Base-by-base conservation (phyloP, 768 basidiomycete genomes). In the Lyophyllum shimeji region DNA sequence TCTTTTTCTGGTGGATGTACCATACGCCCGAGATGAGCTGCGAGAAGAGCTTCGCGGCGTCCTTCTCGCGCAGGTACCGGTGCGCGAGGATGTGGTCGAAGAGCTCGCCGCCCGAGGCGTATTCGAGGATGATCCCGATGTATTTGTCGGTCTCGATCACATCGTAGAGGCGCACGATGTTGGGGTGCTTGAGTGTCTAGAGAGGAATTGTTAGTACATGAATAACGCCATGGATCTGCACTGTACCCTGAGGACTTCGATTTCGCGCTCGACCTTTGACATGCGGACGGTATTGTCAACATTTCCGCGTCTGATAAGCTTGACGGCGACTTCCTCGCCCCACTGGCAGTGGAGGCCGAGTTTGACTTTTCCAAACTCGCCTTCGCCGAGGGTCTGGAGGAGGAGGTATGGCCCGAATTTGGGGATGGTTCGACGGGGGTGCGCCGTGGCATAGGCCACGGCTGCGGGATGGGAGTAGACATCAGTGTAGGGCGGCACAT, bases 111-210 rank as follows among this genome's bases (percentile, higher is more conserved):
- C 97, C 97, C 0, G 93, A 95, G 33, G 97, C 97, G 66, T 96
- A 98, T 71, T 98, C 97, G 59, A 99, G 85, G 63, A 99, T 96
- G 68, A 99, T 99, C 34, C 97, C 97, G 65, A 99, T 98, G 74
- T 98, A 98, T 73, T 97, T 98, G 79, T 98, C 97, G 1, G 97
- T 98, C 71, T 98, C 95, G 62, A 99, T 97, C 20, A 98, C 95
- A 68, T 99, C 97, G 82, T 96, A 98, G 44, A 98, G 77, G 9
- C 95, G 87, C 33, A 98, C 97, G 72, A 99, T 98, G 71, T 98
- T 98, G 0, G 97, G 97, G 63, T 99, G 97, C 69, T 94, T 93
- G 57, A 99, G 82, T 53, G 83, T 86, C 95, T 98, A 68, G 12
- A 34, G 48, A 8, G 12, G 34, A 31, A 18, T 59, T 34, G 49